These are phyloP conservation scores for Backusella luteola DNA, from an alignment of 192 early-diverging fungal genomes.

Conservation along the genomic window DNA sequence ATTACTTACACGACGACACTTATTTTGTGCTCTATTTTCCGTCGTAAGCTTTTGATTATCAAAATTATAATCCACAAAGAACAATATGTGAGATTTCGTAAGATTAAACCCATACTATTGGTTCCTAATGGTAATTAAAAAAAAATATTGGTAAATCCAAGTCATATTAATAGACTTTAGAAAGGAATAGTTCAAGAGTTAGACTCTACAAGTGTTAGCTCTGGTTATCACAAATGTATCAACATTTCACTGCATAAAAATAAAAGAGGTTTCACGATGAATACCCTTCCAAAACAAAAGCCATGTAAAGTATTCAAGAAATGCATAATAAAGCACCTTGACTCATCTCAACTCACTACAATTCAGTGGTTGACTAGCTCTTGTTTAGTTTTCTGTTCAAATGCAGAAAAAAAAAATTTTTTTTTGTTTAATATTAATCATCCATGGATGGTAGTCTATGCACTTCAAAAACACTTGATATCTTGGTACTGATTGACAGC, in stretches of 20 bases:
- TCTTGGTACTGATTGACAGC: neutral
- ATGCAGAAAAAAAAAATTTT: neutral
- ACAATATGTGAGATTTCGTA: too few relatives aligned
- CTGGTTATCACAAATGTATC: neutral
- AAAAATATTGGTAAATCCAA: too few relatives aligned
- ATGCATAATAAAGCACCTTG: neutral
- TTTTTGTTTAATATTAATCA: neutral
- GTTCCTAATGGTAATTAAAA: too few relatives aligned
- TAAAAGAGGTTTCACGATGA: neutral
- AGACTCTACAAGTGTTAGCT: too few relatives aligned
- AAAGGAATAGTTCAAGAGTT: too few relatives aligned
- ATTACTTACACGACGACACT: neutral
- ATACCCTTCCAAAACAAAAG: neutral
- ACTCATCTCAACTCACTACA: neutral
- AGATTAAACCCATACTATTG: too few relatives aligned
- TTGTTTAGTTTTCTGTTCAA: neutral
- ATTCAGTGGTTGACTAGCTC: neutral
- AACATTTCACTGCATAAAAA: neutral
- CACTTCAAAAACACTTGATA: neutral
- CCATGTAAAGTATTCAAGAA: neutral
- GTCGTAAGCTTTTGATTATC: too few relatives aligned
- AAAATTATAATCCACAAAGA: too few relatives aligned
- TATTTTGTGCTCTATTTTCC: neutral
- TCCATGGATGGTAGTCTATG: neutral
- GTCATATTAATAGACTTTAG: too few relatives aligned